A percentile compares a stretch with the other conserved stretches of the same genome.
Evolutionary conservation across 2,329 filamentous ascomycete species (phyloP).

Genomic region (Coleophoma cylindrospora): DNA sequence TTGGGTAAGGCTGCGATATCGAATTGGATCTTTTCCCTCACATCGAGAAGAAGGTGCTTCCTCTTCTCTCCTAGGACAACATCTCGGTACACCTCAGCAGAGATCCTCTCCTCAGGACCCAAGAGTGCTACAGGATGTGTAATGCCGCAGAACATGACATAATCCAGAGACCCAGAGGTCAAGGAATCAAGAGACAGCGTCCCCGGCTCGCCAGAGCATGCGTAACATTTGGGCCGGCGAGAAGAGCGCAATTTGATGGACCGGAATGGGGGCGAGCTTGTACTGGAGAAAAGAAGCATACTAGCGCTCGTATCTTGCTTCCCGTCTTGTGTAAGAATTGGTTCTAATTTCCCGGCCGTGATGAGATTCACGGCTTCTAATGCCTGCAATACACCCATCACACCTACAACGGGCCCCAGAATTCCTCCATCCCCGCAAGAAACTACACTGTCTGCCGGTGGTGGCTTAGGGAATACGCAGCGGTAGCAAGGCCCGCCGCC

Average conservation of each 20-base stretch:
- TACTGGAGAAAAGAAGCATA: conserved; percentile 47
- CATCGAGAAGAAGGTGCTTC: conserved; percentile 67
- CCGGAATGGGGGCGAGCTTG: conserved; percentile 56
- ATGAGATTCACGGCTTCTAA: conserved; percentile 86
- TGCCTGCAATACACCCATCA: conserved; percentile 90
- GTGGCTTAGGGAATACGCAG: conserved; percentile 85
- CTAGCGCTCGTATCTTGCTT: conserved; percentile 11
- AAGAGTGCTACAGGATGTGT: conserved; percentile 50
- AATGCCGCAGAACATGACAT: conserved; percentile 79
- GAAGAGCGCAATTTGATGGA: conserved; percentile 66
- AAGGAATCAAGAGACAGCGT: conserved; percentile 58
- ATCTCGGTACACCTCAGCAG: conserved; percentile 50
- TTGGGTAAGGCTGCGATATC: conserved; percentile 72
- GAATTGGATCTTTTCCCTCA: conserved; percentile 80
- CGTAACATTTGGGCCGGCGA: conserved; percentile 64
- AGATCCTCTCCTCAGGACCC: conserved; percentile 59
- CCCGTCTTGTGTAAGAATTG: conserved; percentile 1
- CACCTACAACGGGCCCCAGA: conserved; percentile 83
- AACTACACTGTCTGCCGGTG: conserved; percentile 74
- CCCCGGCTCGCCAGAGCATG: conserved; percentile 60
- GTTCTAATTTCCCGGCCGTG: conserved; percentile 28
- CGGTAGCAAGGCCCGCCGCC: conserved; percentile 82
- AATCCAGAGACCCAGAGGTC: conserved; percentile 66
- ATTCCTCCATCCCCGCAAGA: conserved; percentile 93
- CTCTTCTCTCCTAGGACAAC: conserved; percentile 10